phyloP scores from a whole-genome alignment of 78 protist genomes.

The Acrasis kona region DNA sequence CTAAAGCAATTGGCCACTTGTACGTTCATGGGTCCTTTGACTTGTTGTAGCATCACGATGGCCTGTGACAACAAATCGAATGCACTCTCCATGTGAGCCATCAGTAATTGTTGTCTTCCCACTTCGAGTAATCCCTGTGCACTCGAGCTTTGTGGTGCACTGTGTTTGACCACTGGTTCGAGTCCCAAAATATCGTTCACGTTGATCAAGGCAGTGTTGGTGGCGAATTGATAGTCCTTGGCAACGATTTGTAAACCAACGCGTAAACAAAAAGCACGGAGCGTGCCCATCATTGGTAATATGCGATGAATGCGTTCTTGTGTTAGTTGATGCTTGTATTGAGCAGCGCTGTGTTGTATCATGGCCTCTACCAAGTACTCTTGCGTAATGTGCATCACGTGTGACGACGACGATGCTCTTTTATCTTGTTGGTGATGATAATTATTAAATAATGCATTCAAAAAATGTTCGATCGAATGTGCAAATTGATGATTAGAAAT shows the following conservation, averaged over 20 bases:
- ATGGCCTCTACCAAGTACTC: too few species aligned
- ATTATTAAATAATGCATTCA: constrained; percentile 46
- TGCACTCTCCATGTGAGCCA: neutral
- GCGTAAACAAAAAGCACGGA: neutral
- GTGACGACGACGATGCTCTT: too few species aligned
- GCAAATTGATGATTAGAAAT: constrained; percentile 14
- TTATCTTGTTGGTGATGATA: neutral
- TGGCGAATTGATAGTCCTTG: neutral
- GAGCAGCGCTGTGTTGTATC: neutral
- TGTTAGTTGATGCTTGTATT: constrained; percentile 5
- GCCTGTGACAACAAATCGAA: neutral
- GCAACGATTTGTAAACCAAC: neutral
- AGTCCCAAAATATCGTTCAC: neutral
- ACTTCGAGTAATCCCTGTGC: neutral
- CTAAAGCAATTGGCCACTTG: neutral
- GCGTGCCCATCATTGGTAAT: too few species aligned
- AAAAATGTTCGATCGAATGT: constrained; percentile 20
- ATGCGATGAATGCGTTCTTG: too few species aligned
- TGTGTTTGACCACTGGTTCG: neutral
- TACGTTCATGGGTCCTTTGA: neutral
- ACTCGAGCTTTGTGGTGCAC: neutral
- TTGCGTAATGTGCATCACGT: too few species aligned
- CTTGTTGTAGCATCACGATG: neutral
- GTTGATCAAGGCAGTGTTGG: neutral
- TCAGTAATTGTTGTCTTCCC: neutral